Conservation (phyloP, 2,329 filamentous ascomycete species). For the Sporothrix schenckii region DNA sequence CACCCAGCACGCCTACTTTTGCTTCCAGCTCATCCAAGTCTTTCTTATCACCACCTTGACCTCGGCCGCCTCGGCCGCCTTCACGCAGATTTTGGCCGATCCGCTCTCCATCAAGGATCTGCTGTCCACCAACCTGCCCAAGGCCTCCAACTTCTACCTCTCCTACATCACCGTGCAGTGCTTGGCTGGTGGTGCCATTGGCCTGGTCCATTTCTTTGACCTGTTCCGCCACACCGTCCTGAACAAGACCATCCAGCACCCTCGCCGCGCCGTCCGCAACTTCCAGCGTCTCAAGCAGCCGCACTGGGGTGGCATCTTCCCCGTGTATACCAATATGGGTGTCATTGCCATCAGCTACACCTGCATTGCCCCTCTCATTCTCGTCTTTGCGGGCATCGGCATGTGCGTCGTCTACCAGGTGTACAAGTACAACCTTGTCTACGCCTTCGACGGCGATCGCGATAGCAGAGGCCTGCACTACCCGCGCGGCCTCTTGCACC, state of each 20-base stretch:
- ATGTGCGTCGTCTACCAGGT: constrained; percentile 79
- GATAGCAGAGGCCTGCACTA: constrained; percentile 91
- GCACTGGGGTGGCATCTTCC: constrained; percentile 77
- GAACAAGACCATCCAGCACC: constrained; percentile 76
- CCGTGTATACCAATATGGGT: constrained; percentile 72
- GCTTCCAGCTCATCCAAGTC: constrained; percentile 79
- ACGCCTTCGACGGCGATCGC: constrained; percentile 74
- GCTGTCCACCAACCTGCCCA: constrained; percentile 67
- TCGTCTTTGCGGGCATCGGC: constrained; percentile 77
- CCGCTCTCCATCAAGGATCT: constrained; percentile 59
- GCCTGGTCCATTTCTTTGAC: constrained; percentile 72
- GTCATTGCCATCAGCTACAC: constrained; percentile 79
- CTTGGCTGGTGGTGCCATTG: constrained; percentile 71
- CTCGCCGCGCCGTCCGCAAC: constrained; percentile 74
- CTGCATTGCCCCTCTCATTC: constrained; percentile 78
- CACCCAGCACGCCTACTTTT: constrained; percentile 78
- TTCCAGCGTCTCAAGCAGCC: constrained; percentile 70
- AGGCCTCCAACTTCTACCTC: constrained; percentile 77
- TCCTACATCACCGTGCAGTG: constrained; percentile 87
- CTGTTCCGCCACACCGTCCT: constrained; percentile 53
- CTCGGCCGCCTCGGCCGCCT: constrained; percentile 68
- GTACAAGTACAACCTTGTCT: constrained; percentile 85
- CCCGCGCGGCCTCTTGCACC: constrained; percentile 83
- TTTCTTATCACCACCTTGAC: constrained; percentile 81
- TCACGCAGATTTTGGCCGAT: constrained; percentile 60